Percentiles rank a stretch among this genome's conserved stretches.
These are phyloP conservation scores for Leccinum pallidistipes DNA, from an alignment of 1,284 basidiomycete species.

Conservation along the genomic window DNA sequence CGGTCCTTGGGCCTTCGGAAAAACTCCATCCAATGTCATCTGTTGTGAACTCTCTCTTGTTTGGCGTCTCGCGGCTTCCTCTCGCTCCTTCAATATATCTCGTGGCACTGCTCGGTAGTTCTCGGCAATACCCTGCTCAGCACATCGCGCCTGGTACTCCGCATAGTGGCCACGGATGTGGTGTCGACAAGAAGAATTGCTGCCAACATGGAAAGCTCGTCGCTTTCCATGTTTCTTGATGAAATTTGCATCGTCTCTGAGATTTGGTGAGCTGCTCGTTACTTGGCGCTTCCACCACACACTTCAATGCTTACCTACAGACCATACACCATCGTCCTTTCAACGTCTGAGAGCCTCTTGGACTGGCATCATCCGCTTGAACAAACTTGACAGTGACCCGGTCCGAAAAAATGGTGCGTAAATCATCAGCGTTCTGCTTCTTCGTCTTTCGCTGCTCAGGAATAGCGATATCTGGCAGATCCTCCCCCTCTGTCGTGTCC, in stretches of 20 bases:
- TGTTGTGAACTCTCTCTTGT: background rate
- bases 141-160: background rate
- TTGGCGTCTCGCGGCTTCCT: background rate
- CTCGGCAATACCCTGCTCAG: background rate
- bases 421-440: background rate
- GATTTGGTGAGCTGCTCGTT: background rate
- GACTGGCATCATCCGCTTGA: background rate
- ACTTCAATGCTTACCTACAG: background rate
- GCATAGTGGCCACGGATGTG: background rate
- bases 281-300: background rate
- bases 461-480: background rate
- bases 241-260: background rate
- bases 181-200: background rate
- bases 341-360: background rate
- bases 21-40: background rate
- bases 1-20: background rate
- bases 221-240: background rate
- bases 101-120: background rate
- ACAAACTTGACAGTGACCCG: background rate
- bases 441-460: background rate
- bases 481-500: background rate
- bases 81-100: background rate
- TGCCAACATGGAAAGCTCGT: background rate
- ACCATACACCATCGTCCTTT: background rate
- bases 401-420: background rate